Evolutionary conservation across 257 asterid species (phyloP), one percentile per base, ranked within the genome.

Genomic region (Nicotiana otophora): DNA sequence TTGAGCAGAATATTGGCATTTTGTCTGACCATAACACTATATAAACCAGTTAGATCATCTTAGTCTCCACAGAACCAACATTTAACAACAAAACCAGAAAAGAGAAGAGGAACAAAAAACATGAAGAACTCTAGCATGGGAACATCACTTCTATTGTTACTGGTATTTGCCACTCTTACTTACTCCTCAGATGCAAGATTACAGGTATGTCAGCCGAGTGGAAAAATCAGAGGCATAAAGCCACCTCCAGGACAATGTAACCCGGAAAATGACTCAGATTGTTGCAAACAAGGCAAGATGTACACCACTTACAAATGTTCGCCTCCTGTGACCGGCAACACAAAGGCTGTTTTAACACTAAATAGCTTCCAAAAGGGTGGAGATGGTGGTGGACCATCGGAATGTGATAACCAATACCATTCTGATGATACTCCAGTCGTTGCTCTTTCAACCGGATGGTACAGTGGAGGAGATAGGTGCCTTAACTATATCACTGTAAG

Each of bases 191-290:
- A 23, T 19, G 46, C 57, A 11, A 60, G 72, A 36, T 26, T 60
- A n/a, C 80, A 33, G 80, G 53, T 84, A 4, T 90, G 91, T 87
- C 84, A 84, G 57, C 90, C 90, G 7, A 90, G 87, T 46, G 91
- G 91, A 28, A 85, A 80, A 12, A 84, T 85, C 28, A 80, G 58
- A 28, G 90, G 90, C 33, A 82, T 12, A 70, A 86, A 72, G 11
- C 92, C 87, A 6, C 92, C 86, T 16, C 88, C 85, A 4, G 91
- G 92, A 4, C 81, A 88, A 81, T 89, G 91, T 46, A 89, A 89
- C 57, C 82, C 20, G 2, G 84, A 87, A 78, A 89, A 89, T 10
- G 54, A 82, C 83, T 86, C 91, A 1, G 88, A 81, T 4, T 86
- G 90, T 63, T 87, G 90, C n/a, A 51, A 82, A 26, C 46, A 69